phyloP scores from a whole-genome alignment of 148 eudicot species.

The Chenopodium album region DNA sequence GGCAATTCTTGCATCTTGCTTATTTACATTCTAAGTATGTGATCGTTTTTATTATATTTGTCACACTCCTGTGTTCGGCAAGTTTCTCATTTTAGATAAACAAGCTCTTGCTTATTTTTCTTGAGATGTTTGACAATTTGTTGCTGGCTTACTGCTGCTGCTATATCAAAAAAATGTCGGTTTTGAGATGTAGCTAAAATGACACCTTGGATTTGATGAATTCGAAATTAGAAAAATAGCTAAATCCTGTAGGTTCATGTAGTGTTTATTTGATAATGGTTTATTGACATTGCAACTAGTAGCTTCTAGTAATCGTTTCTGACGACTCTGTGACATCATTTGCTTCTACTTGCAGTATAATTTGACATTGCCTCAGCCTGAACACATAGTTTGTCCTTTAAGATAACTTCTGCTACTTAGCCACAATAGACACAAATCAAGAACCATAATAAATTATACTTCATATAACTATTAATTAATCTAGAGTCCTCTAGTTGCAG shows the following conservation, averaged over 20 bases:
- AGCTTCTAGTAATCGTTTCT: conserved; percentile 24
- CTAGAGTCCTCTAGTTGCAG: conserved; percentile 1
- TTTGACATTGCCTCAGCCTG: conserved; percentile 10
- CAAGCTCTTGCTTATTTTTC: background rate
- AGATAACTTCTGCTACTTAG: conserved; percentile 27
- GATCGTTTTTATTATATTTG: background rate
- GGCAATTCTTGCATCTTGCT: background rate
- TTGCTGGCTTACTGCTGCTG: background rate
- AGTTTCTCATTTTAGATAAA: background rate
- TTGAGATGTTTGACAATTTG: background rate
- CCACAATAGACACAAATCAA: conserved; percentile 9
- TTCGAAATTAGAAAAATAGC: background rate
- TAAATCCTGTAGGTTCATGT: background rate
- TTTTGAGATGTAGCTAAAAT: background rate
- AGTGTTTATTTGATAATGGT: background rate
- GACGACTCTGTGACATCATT: conserved; percentile 24
- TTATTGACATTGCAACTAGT: background rate
- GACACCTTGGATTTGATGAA: background rate
- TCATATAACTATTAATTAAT: background rate
- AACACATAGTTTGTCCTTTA: conserved; percentile 26
- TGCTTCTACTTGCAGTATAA: conserved; percentile 33
- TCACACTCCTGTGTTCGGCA: background rate
- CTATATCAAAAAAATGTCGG: too few relatives aligned
- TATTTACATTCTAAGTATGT: background rate
- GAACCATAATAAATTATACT: background rate